Conservation (phyloP, 2,329 filamentous ascomycete genomes). For the Karstenula rhodostoma region DNA sequence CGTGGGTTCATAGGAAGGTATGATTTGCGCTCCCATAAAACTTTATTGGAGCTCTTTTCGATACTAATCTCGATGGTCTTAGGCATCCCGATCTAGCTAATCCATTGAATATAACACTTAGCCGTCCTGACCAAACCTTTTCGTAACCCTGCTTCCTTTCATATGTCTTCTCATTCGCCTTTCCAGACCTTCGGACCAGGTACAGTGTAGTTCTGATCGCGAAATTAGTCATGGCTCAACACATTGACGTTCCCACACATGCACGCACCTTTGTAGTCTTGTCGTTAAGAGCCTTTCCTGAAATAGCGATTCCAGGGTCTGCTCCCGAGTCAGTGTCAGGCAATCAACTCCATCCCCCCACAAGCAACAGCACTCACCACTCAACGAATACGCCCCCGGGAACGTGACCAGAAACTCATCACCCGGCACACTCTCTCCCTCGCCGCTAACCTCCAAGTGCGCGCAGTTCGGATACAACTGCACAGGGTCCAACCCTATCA, state of each 20-base stretch:
- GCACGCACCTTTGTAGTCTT: constrained; percentile 13
- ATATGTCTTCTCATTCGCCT: not conserved
- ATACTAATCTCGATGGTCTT: not conserved
- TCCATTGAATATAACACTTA: not conserved
- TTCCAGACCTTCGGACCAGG: constrained; percentile 20
- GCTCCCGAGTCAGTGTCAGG: not conserved
- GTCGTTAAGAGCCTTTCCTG: constrained; percentile 11
- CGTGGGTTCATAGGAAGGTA: too few relatives aligned
- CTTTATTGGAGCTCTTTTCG: not conserved
- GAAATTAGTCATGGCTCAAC: not conserved
- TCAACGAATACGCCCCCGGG: constrained; percentile 17
- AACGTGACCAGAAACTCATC: constrained; percentile 22
- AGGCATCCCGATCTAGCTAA: not conserved
- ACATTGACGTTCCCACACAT: not conserved
- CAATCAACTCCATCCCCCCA: not conserved
- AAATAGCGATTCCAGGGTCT: constrained; percentile 23
- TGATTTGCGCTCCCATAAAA: too few relatives aligned
- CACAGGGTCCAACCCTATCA: constrained; percentile 13
- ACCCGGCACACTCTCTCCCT: constrained; percentile 8
- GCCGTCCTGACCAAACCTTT: not conserved
- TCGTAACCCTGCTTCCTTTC: not conserved
- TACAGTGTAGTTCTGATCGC: constrained; percentile 17
- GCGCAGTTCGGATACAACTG: constrained; percentile 24
- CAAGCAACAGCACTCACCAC: constrained; percentile 9
- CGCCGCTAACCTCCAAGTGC: constrained; percentile 15